Evolutionary conservation across 495 filamentous ascomycete genomes (phyloP).

Genomic region (Xylaria telfairii): DNA sequence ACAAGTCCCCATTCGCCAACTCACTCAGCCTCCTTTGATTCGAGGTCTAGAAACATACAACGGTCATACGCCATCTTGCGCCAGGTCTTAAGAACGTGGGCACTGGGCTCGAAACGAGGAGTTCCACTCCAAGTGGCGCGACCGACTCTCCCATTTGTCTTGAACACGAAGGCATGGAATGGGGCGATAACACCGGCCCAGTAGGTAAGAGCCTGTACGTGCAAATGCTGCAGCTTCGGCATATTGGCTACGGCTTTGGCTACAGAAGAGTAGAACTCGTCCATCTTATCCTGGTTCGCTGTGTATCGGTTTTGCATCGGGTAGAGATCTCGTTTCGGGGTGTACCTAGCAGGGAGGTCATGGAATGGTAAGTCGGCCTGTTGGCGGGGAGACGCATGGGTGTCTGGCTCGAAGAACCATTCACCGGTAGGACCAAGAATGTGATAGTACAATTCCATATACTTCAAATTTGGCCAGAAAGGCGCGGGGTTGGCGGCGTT

Average conservation of each 20-base stretch:
- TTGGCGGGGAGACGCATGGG: background rate
- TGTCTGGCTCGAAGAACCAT: slow-evolving; percentile 2
- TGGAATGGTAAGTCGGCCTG: slow-evolving; percentile 14
- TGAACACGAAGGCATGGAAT: slow-evolving; percentile 5
- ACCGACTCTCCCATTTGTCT: background rate
- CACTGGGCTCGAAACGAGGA: slow-evolving; percentile 4
- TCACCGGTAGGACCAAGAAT: background rate
- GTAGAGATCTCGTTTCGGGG: background rate
- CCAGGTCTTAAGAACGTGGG: slow-evolving; percentile 6
- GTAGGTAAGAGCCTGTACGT: slow-evolving; percentile 1
- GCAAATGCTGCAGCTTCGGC: slow-evolving; percentile 10
- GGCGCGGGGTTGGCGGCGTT: background rate
- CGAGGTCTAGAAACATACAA: background rate
- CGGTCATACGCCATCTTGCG: slow-evolving; percentile 6
- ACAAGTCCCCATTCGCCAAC: background rate
- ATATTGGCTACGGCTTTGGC: slow-evolving; percentile 10
- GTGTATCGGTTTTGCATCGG: slow-evolving; percentile 17
- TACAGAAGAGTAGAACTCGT: background rate
- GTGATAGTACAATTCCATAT: slow-evolving; percentile 19
- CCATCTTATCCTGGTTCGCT: slow-evolving; percentile 5
- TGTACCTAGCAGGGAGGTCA: background rate
- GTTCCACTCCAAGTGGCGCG: slow-evolving; percentile 4
- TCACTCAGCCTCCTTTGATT: background rate
- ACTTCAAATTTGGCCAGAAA: slow-evolving; percentile 15
- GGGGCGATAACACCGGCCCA: background rate